These are phyloP conservation scores for Claviceps sp. DNA, from an alignment of 2,329 filamentous ascomycete species.

Conservation along the genomic window DNA sequence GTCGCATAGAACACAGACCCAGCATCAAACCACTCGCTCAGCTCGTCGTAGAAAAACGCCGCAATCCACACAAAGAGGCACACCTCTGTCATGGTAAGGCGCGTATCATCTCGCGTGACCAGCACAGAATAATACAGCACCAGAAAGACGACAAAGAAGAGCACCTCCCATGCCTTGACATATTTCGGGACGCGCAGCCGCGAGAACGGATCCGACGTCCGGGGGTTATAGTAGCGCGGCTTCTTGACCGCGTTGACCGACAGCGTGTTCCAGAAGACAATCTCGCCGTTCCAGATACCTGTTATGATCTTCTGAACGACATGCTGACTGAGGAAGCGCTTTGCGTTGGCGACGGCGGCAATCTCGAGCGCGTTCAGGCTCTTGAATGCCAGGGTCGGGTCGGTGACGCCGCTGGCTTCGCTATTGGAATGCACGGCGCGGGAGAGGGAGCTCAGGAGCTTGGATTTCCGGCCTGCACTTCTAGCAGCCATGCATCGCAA, in stretches of 20 bases:
- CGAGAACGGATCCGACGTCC: slow-evolving; percentile 58
- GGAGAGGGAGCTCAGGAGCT: slow-evolving; percentile 41
- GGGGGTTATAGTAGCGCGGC: slow-evolving; percentile 60
- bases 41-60: slow-evolving; percentile 77
- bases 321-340: slow-evolving; percentile 70
- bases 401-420: slow-evolving; percentile 32
- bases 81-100: slow-evolving; percentile 56
- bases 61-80: slow-evolving; percentile 76
- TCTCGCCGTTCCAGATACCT: slow-evolving; percentile 75
- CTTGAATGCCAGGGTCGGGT: slow-evolving; percentile 59
- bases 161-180: slow-evolving; percentile 69
- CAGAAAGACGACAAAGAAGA: slow-evolving; percentile 68
- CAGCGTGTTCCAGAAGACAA: slow-evolving; percentile 77
- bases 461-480: slow-evolving; percentile 30
- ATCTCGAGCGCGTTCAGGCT: slow-evolving; percentile 80
- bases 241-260: slow-evolving; percentile 60
- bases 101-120: slow-evolving; percentile 52
- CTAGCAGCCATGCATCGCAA: slow-evolving; percentile 17
- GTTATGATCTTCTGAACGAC: slow-evolving; percentile 74
- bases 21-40: slow-evolving; percentile 74
- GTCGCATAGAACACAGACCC: slow-evolving; percentile 75
- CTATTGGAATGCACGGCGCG: slow-evolving; percentile 32
- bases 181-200: slow-evolving; percentile 69
- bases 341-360: slow-evolving; percentile 66
- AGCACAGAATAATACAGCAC: slow-evolving; percentile 78